phyloP scores from a whole-genome alignment of 2,329 filamentous ascomycete species.

The Colletotrichum tabaci region DNA sequence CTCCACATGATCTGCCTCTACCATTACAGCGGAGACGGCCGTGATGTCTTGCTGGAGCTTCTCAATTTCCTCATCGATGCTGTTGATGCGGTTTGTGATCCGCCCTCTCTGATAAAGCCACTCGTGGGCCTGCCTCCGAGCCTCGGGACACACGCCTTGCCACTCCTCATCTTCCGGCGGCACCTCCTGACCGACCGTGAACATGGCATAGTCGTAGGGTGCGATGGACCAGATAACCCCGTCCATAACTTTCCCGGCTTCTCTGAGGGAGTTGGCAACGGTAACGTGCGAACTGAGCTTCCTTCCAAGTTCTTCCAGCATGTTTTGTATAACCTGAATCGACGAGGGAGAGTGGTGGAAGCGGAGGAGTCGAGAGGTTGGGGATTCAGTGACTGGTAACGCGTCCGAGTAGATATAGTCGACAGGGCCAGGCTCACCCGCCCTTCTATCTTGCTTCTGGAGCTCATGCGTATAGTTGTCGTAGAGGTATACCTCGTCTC shows the following conservation, averaged over 20 bases:
- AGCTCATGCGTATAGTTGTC: not conserved
- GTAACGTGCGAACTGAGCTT: not conserved
- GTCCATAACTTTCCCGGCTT: not conserved
- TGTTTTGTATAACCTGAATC: not conserved
- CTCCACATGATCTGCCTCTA: not conserved
- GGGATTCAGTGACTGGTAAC: not conserved
- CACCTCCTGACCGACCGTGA: not conserved
- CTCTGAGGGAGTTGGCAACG: not conserved
- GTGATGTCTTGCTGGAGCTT: not conserved
- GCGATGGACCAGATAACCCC: not conserved
- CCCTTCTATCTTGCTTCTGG: not conserved
- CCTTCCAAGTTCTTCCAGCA: slow-evolving; percentile 3
- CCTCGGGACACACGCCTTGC: not conserved
- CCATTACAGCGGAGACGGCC: not conserved
- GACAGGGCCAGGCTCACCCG: not conserved
- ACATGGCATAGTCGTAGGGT: not conserved
- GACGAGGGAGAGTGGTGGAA: not conserved
- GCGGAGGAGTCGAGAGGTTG: not conserved
- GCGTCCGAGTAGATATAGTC: slow-evolving; percentile 2
- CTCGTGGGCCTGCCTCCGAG: not conserved
- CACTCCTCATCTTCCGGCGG: not conserved
- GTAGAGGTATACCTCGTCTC: not conserved
- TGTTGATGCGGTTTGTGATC: not conserved
- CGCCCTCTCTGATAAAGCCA: not conserved
- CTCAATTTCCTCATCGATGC: not conserved